Evolutionary conservation across 176 grass and related monocot species (phyloP).

Genomic region (Elymus sibiricus): DNA sequence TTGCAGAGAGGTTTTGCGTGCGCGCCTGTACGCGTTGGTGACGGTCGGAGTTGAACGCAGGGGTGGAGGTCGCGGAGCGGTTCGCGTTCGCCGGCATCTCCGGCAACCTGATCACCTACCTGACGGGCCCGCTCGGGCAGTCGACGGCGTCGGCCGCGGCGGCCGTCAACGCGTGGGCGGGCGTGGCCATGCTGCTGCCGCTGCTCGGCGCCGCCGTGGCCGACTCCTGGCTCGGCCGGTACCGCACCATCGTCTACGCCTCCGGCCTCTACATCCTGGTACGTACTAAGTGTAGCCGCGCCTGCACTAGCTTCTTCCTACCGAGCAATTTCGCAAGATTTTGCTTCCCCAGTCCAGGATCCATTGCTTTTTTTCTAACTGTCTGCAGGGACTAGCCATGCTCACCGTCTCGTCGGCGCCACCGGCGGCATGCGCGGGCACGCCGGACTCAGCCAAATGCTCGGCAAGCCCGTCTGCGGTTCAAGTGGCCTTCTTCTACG

Average conservation of each 20-base stretch:
- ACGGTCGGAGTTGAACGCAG: neutral
- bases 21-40: neutral
- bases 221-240: neutral
- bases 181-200: neutral
- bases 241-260: neutral
- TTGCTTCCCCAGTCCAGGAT: too few relatives aligned
- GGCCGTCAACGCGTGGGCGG: neutral
- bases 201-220: neutral
- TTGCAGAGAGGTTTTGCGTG: neutral
- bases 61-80: neutral
- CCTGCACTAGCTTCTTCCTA: too few relatives aligned
- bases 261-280: neutral
- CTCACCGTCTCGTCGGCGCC: constrained; percentile 32
- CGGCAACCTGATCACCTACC: neutral
- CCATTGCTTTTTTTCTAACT: too few relatives aligned
- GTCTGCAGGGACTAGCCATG: constrained; percentile 26
- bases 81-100: constrained; percentile 12
- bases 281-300: too few relatives aligned
- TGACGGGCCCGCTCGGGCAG: neutral
- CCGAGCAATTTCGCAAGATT: too few relatives aligned
- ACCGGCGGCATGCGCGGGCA: neutral
- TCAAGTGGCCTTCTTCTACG: constrained; percentile 23
- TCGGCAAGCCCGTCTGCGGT: neutral
- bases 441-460: neutral
- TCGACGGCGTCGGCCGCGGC: neutral